Conservation (phyloP, 805 yeast genomes). For the Candida maris region DNA sequence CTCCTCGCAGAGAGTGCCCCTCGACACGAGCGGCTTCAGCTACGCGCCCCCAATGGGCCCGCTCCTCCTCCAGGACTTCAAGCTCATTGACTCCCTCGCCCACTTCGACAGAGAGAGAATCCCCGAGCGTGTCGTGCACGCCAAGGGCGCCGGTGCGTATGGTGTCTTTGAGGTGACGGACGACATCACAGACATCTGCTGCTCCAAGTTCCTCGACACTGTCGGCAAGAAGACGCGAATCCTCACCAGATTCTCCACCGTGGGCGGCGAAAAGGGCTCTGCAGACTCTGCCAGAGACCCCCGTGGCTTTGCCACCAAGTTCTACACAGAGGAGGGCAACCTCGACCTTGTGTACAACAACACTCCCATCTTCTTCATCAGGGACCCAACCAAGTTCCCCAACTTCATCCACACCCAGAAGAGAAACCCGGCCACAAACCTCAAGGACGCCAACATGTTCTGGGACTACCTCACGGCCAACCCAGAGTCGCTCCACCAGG, state of each 20-base stretch:
- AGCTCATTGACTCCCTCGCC: constrained; percentile 74
- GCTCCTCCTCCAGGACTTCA: constrained; percentile 74
- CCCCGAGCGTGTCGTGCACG: constrained; percentile 92
- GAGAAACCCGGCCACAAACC: constrained; percentile 77
- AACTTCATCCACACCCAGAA: constrained; percentile 87
- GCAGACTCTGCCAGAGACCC: constrained; percentile 87
- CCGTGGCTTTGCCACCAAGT: constrained; percentile 77
- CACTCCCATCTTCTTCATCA: constrained; percentile 79
- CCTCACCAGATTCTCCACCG: constrained; percentile 77
- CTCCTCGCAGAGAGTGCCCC: constrained; percentile 71
- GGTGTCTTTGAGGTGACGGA: constrained; percentile 87
- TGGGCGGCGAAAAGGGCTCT: constrained; percentile 80
- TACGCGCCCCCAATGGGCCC: constrained; percentile 54
- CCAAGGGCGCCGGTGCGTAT: constrained; percentile 89
- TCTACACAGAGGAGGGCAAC: constrained; percentile 82
- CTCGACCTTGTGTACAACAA: constrained; percentile 83
- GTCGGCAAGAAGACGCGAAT: constrained; percentile 79
- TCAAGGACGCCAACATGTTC: constrained; percentile 76
- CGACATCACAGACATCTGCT: constrained; percentile 69
- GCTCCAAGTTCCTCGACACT: constrained; percentile 64
- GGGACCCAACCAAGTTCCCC: constrained; percentile 85
- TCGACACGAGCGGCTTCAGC: constrained; percentile 35
- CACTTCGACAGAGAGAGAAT: constrained; percentile 88
- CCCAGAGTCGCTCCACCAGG: constrained; percentile 74
- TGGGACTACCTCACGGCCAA: constrained; percentile 79